phyloP scores from a whole-genome alignment of 768 basidiomycete genomes.

The Lepiota brunneoincarnata region DNA sequence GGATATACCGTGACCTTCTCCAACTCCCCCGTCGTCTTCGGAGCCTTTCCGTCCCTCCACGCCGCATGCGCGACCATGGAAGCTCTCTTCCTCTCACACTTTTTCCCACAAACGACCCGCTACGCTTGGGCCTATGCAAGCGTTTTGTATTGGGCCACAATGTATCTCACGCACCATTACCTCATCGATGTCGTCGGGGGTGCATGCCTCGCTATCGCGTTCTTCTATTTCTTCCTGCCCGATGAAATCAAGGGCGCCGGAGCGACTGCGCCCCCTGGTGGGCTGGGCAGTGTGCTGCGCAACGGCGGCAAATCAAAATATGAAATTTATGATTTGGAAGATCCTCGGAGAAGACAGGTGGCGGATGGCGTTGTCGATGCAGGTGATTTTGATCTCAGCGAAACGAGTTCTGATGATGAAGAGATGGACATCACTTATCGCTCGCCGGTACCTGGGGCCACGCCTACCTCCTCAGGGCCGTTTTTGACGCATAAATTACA shows the following conservation, averaged over 20 bases:
- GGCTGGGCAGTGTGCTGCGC: slow-evolving; percentile 3
- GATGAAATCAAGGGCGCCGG: slow-evolving; percentile 64
- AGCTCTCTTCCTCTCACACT: slow-evolving; percentile 91
- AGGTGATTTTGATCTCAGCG: slow-evolving; percentile 54
- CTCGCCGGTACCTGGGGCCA: slow-evolving; percentile 51
- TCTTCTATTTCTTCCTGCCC: slow-evolving; percentile 88
- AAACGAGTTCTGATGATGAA: slow-evolving; percentile 62
- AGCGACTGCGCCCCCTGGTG: slow-evolving; percentile 45
- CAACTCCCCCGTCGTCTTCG: slow-evolving; percentile 90
- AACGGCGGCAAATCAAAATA: slow-evolving; percentile 47
- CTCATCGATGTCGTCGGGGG: slow-evolving; percentile 97
- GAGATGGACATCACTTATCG: slow-evolving; percentile 68
- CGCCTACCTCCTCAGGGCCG: slow-evolving; percentile 22
- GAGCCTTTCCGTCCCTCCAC: slow-evolving; percentile 95
- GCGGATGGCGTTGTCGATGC: slow-evolving; percentile 31
- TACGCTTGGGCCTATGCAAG: slow-evolving; percentile 83
- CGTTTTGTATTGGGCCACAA: slow-evolving; percentile 94
- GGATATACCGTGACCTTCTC: slow-evolving; percentile 82
- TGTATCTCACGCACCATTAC: slow-evolving; percentile 99
- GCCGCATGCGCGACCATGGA: slow-evolving; percentile 89
- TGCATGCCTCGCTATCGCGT: slow-evolving; percentile 81
- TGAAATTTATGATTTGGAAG: slow-evolving; percentile 75
- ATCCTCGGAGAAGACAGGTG: slow-evolving; percentile 37
- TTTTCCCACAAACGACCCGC: slow-evolving; percentile 74
- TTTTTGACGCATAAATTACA: too few species aligned